These are phyloP conservation scores for Vanrija pseudolonga DNA, from an alignment of 1,284 basidiomycete genomes.

Conservation along the genomic window DNA sequence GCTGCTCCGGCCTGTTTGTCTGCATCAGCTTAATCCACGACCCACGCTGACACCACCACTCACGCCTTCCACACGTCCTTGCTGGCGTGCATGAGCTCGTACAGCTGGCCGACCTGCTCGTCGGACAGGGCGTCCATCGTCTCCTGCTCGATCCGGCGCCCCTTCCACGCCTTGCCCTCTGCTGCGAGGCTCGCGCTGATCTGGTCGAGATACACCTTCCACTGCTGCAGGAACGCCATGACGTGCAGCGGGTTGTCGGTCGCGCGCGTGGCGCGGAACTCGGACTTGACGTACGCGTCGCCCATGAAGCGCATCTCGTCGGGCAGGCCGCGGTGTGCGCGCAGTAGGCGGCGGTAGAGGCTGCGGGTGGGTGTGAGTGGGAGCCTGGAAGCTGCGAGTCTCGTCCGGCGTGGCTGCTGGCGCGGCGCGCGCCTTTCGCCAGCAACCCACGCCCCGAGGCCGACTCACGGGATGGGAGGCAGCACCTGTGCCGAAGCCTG, in stretches of 20 bases:
- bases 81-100: slow-evolving; percentile 85
- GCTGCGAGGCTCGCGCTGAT: slow-evolving; percentile 43
- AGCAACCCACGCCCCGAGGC: background rate
- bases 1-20: no score
- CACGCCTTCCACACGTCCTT: slow-evolving; percentile 73
- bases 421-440: no score
- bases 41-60: background rate
- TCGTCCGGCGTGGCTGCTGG: no score
- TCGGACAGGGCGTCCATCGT: slow-evolving; percentile 83
- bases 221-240: slow-evolving; percentile 87
- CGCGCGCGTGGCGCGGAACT: slow-evolving; percentile 76
- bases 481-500: slow-evolving; percentile 65
- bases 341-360: slow-evolving; percentile 72
- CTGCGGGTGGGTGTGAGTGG: slow-evolving; percentile 50
- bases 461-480: slow-evolving; percentile 70
- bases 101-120: slow-evolving; percentile 81
- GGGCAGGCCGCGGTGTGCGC: slow-evolving; percentile 71
- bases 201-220: slow-evolving; percentile 83
- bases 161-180: slow-evolving; percentile 54
- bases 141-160: slow-evolving; percentile 68
- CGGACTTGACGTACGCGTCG: slow-evolving; percentile 82
- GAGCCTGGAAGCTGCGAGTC: no score
- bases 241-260: slow-evolving; percentile 80
- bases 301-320: slow-evolving; percentile 79
- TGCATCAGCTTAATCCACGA: background rate